A percentile compares a stretch with the other conserved stretches of the same genome.
Evolutionary conservation across 2,329 filamentous ascomycete species (phyloP).

Genomic region (Zymoseptoria passerinii): DNA sequence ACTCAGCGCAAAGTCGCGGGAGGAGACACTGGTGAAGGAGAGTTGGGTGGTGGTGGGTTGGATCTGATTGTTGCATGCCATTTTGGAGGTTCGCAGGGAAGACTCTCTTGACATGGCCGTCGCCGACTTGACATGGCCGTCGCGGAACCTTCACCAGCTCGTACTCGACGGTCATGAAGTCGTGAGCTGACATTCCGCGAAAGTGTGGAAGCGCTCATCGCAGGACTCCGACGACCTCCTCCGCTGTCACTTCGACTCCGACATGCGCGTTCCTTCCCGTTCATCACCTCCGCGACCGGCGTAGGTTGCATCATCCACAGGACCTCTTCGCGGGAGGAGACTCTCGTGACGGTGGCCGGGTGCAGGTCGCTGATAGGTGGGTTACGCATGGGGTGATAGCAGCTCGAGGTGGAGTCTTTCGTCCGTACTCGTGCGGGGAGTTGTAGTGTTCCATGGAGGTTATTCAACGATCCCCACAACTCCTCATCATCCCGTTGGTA

Average conservation of each 20-base stretch:
- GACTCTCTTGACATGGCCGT: neutral
- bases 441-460: slow-evolving; percentile 15
- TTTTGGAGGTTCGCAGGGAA: neutral
- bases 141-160: neutral
- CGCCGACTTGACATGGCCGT: neutral
- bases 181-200: slow-evolving; percentile 31
- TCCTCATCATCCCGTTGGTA: slow-evolving; percentile 86
- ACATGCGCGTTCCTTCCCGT: slow-evolving; percentile 63
- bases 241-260: slow-evolving; percentile 50
- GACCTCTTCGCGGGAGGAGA: slow-evolving; percentile 48
- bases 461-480: slow-evolving; percentile 57
- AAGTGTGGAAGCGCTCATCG: slow-evolving; percentile 8
- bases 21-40: neutral
- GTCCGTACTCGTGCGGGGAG: neutral
- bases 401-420: slow-evolving; percentile 26
- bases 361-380: slow-evolving; percentile 63
- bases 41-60: neutral
- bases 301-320: slow-evolving; percentile 91
- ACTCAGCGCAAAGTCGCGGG: slow-evolving; percentile 14
- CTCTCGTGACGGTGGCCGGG: slow-evolving; percentile 41
- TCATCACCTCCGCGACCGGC: slow-evolving; percentile 84
- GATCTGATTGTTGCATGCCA: neutral
- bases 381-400: slow-evolving; percentile 27
- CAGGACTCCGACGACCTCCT: slow-evolving; percentile 29
- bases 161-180: neutral